A percentile compares a stretch with the other conserved stretches of the same genome.
Conservation (phyloP, 305 asterid species). For the Petunia hybrid region DNA sequence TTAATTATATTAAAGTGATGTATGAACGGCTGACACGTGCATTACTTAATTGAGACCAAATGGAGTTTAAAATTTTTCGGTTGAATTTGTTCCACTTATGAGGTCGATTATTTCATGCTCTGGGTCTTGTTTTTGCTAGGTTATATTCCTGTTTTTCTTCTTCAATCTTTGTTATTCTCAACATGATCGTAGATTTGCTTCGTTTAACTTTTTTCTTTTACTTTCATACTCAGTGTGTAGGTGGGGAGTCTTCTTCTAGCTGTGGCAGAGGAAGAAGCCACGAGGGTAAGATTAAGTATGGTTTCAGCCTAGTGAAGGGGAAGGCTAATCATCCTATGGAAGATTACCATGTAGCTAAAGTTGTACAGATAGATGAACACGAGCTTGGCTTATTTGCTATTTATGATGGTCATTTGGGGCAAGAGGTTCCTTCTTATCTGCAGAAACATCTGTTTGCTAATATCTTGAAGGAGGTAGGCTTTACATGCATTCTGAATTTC, state of each 20-base stretch:
- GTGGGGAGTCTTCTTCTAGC: constrained; percentile 36
- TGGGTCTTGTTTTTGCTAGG: not conserved
- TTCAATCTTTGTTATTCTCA: constrained; percentile 3
- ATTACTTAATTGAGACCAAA: not conserved
- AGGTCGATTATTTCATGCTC: not conserved
- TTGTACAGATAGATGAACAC: constrained; percentile 39
- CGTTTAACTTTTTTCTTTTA: constrained; percentile 4
- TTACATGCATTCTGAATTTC: not conserved
- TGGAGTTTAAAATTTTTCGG: not conserved
- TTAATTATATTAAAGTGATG: constrained; percentile 6
- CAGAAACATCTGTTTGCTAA: constrained; percentile 49
- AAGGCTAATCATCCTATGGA: constrained; percentile 53
- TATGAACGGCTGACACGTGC: not conserved
- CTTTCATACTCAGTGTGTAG: constrained; percentile 39
- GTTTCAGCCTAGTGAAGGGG: constrained; percentile 50
- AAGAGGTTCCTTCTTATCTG: constrained; percentile 50
- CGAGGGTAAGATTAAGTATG: constrained; percentile 42
- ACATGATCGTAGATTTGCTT: not conserved
- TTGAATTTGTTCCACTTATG: not conserved
- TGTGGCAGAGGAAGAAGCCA: constrained; percentile 48
- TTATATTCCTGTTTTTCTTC: not conserved
- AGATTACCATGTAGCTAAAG: constrained; percentile 53
- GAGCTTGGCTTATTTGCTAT: constrained; percentile 58
- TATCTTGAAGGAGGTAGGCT: constrained; percentile 50
- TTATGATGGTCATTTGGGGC: constrained; percentile 57